A percentile compares a stretch with the other conserved stretches of the same genome.
These are phyloP conservation scores for Ogataea parapolymorpha DNA, from an alignment of 805 yeast genomes.

Conservation along the genomic window DNA sequence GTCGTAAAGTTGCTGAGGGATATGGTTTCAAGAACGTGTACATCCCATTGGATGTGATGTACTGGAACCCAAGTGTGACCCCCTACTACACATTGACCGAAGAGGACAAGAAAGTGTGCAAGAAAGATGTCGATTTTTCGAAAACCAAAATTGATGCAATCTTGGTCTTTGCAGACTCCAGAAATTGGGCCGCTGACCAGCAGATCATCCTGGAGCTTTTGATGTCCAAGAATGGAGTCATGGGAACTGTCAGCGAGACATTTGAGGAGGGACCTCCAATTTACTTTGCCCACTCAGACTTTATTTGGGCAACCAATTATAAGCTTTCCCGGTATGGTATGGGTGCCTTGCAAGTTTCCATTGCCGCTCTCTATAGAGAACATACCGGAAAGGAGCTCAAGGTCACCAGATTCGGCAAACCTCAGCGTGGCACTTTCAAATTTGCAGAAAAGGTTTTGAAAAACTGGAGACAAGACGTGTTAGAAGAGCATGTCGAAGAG, in stretches of 20 bases:
- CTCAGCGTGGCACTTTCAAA: slow-evolving; percentile 81
- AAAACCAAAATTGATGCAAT: slow-evolving; percentile 73
- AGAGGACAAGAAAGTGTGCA: slow-evolving; percentile 58
- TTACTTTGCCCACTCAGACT: slow-evolving; percentile 88
- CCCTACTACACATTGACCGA: slow-evolving; percentile 79
- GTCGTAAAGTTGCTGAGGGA: slow-evolving; percentile 76
- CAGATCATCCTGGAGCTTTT: slow-evolving; percentile 83
- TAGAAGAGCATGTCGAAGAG: slow-evolving; percentile 67
- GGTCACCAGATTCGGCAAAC: slow-evolving; percentile 85
- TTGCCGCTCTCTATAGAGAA: slow-evolving; percentile 79
- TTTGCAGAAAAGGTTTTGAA: slow-evolving; percentile 77
- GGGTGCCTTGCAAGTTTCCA: slow-evolving; percentile 90
- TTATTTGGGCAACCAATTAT: slow-evolving; percentile 91
- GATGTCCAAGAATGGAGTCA: slow-evolving; percentile 70
- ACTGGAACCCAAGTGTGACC: slow-evolving; percentile 82
- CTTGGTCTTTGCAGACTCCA: slow-evolving; percentile 84
- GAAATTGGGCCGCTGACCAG: slow-evolving; percentile 92
- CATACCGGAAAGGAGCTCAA: slow-evolving; percentile 79
- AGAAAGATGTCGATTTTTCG: slow-evolving; percentile 60
- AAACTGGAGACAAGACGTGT: slow-evolving; percentile 73
- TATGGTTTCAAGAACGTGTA: slow-evolving; percentile 83
- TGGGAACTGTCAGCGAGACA: slow-evolving; percentile 76
- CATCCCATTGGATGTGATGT: slow-evolving; percentile 77
- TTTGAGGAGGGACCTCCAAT: slow-evolving; percentile 77
- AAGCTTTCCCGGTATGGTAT: slow-evolving; percentile 81